Evolutionary conservation across 768 basidiomycete genomes (phyloP).

Genomic region (Holtermannia corniformis): DNA sequence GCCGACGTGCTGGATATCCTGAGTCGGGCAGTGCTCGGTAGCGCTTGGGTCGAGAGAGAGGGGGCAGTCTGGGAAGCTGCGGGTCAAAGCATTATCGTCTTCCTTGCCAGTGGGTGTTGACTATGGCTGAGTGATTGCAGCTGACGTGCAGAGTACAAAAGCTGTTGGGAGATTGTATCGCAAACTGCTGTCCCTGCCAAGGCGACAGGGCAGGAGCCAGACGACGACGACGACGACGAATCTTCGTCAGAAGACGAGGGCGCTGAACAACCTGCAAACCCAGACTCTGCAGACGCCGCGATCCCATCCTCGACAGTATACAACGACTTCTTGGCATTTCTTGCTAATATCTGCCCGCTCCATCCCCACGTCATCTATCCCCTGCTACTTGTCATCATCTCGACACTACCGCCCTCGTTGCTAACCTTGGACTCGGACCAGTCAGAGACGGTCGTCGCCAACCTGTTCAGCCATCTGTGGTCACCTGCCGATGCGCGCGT

Average conservation of each 20-base stretch:
- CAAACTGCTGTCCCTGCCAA: neutral
- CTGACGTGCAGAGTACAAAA: conserved; percentile 49
- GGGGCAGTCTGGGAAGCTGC: conserved; percentile 55
- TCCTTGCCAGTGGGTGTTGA: conserved; percentile 55
- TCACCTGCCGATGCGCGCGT: conserved; percentile 63
- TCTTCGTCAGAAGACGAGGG: conserved; percentile 42
- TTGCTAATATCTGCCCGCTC: conserved; percentile 68
- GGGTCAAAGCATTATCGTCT: conserved; percentile 61
- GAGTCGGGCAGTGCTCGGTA: conserved; percentile 36
- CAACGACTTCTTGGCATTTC: conserved; percentile 65
- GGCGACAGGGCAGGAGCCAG: conserved; percentile 30
- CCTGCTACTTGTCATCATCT: conserved; percentile 64
- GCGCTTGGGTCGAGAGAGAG: conserved; percentile 59
- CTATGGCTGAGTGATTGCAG: neutral
- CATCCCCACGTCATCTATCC: conserved; percentile 74
- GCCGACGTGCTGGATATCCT: conserved; percentile 46
- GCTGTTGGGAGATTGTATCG: conserved; percentile 52
- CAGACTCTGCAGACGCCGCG: conserved; percentile 12
- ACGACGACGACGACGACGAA: conserved; percentile 30
- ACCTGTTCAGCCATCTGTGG: conserved; percentile 72
- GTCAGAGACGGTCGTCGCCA: conserved; percentile 40
- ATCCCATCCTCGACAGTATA: conserved; percentile 46
- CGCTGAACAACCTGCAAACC: conserved; percentile 40
- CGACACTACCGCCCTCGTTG: conserved; percentile 56
- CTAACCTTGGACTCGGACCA: conserved; percentile 36